Base-by-base conservation (phyloP, 108 stramenopile species). In the Pseudonitzschia pungens region DNA sequence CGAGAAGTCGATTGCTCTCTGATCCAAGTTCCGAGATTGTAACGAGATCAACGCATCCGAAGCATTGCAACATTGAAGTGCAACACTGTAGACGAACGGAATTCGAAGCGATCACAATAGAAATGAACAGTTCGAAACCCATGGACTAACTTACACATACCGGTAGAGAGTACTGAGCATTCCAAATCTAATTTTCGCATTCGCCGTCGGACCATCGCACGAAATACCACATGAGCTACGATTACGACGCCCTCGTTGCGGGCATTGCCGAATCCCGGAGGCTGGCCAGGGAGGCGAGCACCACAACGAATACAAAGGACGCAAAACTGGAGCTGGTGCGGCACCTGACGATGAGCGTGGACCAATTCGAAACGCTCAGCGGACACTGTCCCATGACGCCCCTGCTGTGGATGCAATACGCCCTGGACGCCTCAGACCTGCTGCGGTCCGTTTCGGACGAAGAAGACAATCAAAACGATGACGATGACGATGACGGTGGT, bases 331-430 rank as follows among this genome's bases (percentile, higher is more conserved):
- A 1, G n/a, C 27, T 53, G 4, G 16, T 68, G 28, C 62, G 70
- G 4, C 60, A 59, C 55, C 57, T 80, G 60, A 72, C 80, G 29
- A 22, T 62, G 21, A 67, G 72, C 27, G 77, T 83, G 20, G 73
- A 81, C 41, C 32, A 53, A 3, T 81, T 85, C 43, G 58, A 63
- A 20, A 60, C 42, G 18, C 68, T 89, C 24, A 71, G 69, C 24
- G 36, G 55, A 53, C 77, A 87, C 68, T 95, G 94, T 68, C 90
- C 89, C 77, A 91, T 95, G 91, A 92, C 94, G 21, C 94, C 94
- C 24, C 70, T 90, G 40, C 68, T 95, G 18, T 95, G 94, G 94
- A 92, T 95, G 75, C 94, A 92, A 69, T 92, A 95, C 72, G 89
- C 87, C 5, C 40, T 75, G 9, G 91, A 91, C 65, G 82, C 85